phyloP scores from a whole-genome alignment of 1,284 basidiomycete species.

The Boletus subluridellus region DNA sequence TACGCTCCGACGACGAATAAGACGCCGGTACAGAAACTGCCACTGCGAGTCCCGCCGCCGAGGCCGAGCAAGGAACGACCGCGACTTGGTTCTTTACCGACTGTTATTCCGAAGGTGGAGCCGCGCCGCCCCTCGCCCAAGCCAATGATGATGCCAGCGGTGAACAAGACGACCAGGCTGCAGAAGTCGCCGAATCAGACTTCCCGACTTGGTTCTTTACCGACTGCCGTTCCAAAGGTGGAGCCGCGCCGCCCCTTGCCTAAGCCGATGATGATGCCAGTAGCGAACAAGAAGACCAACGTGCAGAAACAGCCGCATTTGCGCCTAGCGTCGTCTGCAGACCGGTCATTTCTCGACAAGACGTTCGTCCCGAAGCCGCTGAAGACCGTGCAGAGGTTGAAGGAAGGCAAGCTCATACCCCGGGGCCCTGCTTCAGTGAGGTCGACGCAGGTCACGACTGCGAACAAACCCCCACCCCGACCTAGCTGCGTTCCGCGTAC shows the following conservation, averaged over 20 bases:
- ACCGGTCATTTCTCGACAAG: neutral
- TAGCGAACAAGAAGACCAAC: neutral
- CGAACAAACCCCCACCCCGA: neutral
- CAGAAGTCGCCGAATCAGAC: neutral
- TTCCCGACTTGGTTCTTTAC: neutral
- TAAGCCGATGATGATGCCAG: neutral
- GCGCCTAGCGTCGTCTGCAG: neutral
- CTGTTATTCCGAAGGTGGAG: too few relatives aligned
- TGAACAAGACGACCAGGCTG: too few relatives aligned
- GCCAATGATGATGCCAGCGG: too few relatives aligned
- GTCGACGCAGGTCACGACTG: neutral
- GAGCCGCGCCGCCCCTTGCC: neutral
- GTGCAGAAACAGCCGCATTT: neutral
- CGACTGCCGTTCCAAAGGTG: neutral
- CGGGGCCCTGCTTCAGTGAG: neutral
- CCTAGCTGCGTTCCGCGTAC: conserved; percentile 4
- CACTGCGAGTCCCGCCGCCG: neutral
- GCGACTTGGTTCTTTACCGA: too few relatives aligned
- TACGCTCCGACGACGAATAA: neutral
- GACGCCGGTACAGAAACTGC: neutral
- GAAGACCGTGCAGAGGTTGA: neutral
- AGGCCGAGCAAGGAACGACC: neutral
- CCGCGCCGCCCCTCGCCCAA: too few relatives aligned
- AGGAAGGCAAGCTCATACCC: neutral
- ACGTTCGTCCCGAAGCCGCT: neutral